A percentile compares a stretch with the other conserved stretches of the same genome.
Conservation (phyloP, 1,139 yeast species). For the Magnusiomyces sp. region DNA sequence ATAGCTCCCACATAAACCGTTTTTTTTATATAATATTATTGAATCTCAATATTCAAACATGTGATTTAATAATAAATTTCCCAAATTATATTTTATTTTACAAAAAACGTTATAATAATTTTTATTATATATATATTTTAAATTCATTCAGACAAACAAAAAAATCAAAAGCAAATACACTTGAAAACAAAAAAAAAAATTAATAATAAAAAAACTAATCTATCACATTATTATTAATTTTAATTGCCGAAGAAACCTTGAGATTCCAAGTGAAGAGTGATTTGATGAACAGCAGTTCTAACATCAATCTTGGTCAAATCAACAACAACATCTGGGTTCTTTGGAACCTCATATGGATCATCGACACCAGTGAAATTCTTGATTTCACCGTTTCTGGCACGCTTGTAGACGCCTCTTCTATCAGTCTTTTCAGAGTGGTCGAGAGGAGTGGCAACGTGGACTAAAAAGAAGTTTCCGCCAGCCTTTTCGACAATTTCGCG, state of each 20-base stretch:
- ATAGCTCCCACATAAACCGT: no score
- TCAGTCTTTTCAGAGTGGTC: conserved; percentile 40
- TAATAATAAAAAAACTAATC: not conserved
- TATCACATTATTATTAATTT: not conserved
- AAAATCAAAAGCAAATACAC: no score
- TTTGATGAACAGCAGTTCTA: conserved; percentile 59
- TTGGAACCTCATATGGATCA: conserved; percentile 41
- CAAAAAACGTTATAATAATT: no score
- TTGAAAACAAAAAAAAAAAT: not conserved
- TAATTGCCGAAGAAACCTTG: conserved; percentile 62
- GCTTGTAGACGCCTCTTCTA: conserved; percentile 41
- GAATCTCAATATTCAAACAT: no score
- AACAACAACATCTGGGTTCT: conserved; percentile 45
- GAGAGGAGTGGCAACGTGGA: conserved; percentile 44
- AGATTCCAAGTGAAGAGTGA: conserved; percentile 61
- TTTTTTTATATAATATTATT: no score
- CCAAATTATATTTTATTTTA: no score
- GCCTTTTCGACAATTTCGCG: conserved; percentile 38
- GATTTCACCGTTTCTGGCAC: conserved; percentile 39
- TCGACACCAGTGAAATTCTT: conserved; percentile 42
- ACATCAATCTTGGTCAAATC: conserved; percentile 44
- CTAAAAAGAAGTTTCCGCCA: conserved; percentile 40
- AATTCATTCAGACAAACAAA: no score
- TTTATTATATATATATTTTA: no score
- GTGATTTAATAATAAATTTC: no score